A percentile compares a stretch with the other conserved stretches of the same genome.
Conservation (phyloP, 1,284 basidiomycete species). For the Sporisorium scitamineum region DNA sequence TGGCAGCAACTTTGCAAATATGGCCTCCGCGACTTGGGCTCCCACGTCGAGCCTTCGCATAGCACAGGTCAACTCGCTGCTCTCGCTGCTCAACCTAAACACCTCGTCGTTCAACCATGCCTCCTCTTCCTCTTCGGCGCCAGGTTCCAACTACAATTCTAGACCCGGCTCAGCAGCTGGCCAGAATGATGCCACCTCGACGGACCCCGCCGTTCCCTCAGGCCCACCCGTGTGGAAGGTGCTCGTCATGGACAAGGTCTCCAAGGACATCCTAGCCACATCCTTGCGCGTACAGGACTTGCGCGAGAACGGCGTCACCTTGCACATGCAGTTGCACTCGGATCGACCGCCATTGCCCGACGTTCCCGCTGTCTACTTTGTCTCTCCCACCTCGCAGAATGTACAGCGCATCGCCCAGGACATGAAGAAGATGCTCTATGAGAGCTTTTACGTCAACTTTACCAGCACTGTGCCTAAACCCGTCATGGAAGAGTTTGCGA, state of each 20-base stretch:
- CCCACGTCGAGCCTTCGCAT: conserved; percentile 50
- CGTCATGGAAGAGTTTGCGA: conserved; percentile 92
- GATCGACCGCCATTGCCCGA: conserved; percentile 89
- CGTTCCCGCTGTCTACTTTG: conserved; percentile 97
- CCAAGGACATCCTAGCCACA: conserved; percentile 95
- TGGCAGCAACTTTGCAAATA: conserved; percentile 1
- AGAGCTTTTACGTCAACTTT: conserved; percentile 94
- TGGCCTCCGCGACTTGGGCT: conserved; percentile 31
- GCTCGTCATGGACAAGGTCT: conserved; percentile 91
- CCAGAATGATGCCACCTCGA: conserved; percentile 7
- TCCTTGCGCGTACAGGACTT: conserved; percentile 95
- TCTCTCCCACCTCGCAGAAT: conserved; percentile 88
- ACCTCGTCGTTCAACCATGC: conserved; percentile 52
- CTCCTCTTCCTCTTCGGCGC: conserved; percentile 37
- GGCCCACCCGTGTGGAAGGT: conserved; percentile 95
- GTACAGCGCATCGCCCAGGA: conserved; percentile 76
- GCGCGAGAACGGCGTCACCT: conserved; percentile 92
- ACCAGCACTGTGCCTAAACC: conserved; percentile 88
- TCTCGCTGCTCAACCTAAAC: conserved; percentile 67
- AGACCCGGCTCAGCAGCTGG: conserved; percentile 42
- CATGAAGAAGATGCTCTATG: conserved; percentile 87
- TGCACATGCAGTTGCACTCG: conserved; percentile 94
- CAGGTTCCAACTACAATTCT: conserved; percentile 45
- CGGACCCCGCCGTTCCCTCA: conserved; percentile 32
- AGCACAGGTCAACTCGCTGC: conserved; percentile 62